Evolutionary conservation across 2,329 filamentous ascomycete genomes (phyloP).

Genomic region (Tolypocladium sp.): DNA sequence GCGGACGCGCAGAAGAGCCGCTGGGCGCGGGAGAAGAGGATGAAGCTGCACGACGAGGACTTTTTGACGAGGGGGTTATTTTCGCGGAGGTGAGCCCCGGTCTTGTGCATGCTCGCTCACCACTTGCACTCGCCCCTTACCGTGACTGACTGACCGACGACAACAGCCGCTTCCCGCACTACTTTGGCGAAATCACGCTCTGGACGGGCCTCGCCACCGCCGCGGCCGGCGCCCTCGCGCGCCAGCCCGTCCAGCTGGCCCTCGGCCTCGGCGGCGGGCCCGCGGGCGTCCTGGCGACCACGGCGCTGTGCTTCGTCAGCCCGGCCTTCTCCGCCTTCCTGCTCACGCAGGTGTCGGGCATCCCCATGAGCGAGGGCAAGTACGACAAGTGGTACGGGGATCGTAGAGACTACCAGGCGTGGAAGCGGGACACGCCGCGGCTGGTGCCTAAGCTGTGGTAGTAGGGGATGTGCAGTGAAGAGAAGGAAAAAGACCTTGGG

Average conservation of each 20-base stretch:
- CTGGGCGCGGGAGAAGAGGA: slow-evolving; percentile 52
- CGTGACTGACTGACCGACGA: neutral
- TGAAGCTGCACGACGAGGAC: slow-evolving; percentile 57
- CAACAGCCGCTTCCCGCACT: slow-evolving; percentile 52
- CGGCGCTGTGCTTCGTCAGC: slow-evolving; percentile 43
- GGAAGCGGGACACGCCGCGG: slow-evolving; percentile 58
- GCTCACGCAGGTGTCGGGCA: slow-evolving; percentile 52
- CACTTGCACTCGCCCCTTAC: too few species aligned
- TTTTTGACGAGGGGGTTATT: slow-evolving; percentile 58
- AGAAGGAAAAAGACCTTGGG: slow-evolving; percentile 12
- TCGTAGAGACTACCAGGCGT: slow-evolving; percentile 55
- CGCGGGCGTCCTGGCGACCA: slow-evolving; percentile 16
- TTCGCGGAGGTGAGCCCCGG: slow-evolving; percentile 34
- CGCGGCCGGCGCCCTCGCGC: slow-evolving; percentile 46
- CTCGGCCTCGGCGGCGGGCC: slow-evolving; percentile 43
- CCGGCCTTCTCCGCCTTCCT: slow-evolving; percentile 57
- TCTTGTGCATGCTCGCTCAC: neutral
- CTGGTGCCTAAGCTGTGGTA: slow-evolving; percentile 48
- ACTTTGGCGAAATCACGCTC: slow-evolving; percentile 62
- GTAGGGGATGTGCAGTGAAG: neutral
- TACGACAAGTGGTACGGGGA: slow-evolving; percentile 57
- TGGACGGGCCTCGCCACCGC: slow-evolving; percentile 59
- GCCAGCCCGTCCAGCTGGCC: slow-evolving; percentile 43
- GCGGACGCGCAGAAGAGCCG: slow-evolving; percentile 56
- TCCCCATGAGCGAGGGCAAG: slow-evolving; percentile 59